Conservation (phyloP, 768 basidiomycete genomes). For the Leccinum barrowsii region DNA sequence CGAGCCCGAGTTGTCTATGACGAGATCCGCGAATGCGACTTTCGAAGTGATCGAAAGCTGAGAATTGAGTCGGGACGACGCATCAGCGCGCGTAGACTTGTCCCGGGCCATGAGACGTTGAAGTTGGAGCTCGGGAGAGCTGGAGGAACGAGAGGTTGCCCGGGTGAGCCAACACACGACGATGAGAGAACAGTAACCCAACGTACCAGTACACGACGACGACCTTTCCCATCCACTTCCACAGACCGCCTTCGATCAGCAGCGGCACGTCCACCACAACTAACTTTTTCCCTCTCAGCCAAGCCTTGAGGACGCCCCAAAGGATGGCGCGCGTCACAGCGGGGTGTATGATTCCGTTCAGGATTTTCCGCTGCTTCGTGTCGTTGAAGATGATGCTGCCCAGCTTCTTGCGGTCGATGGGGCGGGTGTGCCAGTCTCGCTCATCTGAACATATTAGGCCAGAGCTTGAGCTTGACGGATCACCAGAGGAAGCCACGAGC, state of each 20-base stretch:
- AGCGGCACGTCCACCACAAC: slow-evolving; percentile 90
- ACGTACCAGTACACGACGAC: slow-evolving; percentile 89
- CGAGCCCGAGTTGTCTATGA: slow-evolving; percentile 87
- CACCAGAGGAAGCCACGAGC: slow-evolving; percentile 37
- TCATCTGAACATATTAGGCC: background rate
- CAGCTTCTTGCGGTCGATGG: slow-evolving; percentile 77
- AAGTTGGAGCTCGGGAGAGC: slow-evolving; percentile 81
- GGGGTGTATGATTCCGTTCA: slow-evolving; percentile 90
- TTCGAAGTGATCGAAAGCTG: slow-evolving; percentile 82
- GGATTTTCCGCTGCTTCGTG: slow-evolving; percentile 57
- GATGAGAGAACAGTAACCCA: background rate
- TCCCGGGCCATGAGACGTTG: slow-evolving; percentile 80
- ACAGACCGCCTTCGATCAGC: slow-evolving; percentile 84
- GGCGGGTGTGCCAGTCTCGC: slow-evolving; percentile 45
- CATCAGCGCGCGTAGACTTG: slow-evolving; percentile 59
- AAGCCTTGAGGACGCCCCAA: slow-evolving; percentile 60
- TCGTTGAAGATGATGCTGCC: slow-evolving; percentile 85
- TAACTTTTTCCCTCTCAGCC: slow-evolving; percentile 74
- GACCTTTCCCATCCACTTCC: slow-evolving; percentile 78
- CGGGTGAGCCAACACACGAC: background rate
- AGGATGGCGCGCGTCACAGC: slow-evolving; percentile 81
- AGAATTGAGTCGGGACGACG: slow-evolving; percentile 67
- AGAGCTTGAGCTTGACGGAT: background rate
- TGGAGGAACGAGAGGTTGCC: slow-evolving; percentile 25
- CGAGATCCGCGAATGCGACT: slow-evolving; percentile 76